These are phyloP conservation scores for Pterocarpus macrocarpus DNA, from an alignment of 306 rosid genomes.

Conservation along the genomic window DNA sequence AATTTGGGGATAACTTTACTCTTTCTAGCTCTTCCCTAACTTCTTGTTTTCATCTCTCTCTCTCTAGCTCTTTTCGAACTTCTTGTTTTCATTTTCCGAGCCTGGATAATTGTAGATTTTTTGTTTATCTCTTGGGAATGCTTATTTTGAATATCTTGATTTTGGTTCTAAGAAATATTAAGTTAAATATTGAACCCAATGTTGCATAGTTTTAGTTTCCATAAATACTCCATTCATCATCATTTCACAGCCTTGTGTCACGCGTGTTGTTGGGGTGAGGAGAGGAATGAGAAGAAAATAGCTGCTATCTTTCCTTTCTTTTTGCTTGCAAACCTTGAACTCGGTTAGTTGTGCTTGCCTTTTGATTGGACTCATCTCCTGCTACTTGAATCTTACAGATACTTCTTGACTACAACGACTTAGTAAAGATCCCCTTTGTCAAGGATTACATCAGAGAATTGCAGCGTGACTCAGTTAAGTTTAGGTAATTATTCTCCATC, in stretches of 20 bases:
- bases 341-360: conserved; percentile 35
- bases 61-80: too few relatives aligned
- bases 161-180: conserved; percentile 11
- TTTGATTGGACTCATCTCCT: conserved; percentile 41
- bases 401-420: conserved; percentile 76
- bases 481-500: conserved; percentile 63
- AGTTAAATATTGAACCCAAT: background rate
- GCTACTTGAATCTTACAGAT: conserved; percentile 62
- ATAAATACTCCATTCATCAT: too few relatives aligned
- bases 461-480: conserved; percentile 43
- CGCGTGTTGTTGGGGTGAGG: too few relatives aligned
- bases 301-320: background rate
- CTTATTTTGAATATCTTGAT: background rate
- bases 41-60: too few relatives aligned
- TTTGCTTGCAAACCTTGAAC: conserved; percentile 31
- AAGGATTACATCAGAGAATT: conserved; percentile 49
- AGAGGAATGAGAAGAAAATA: background rate
- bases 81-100: too few relatives aligned
- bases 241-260: too few relatives aligned
- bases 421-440: conserved; percentile 67
- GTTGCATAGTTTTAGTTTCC: too few relatives aligned
- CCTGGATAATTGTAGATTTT: too few relatives aligned
- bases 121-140: background rate
- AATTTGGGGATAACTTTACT: too few relatives aligned
- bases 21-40: too few relatives aligned